Evolutionary conservation across 2,329 filamentous ascomycete species (phyloP).

Genomic region (Penicillium sp.): DNA sequence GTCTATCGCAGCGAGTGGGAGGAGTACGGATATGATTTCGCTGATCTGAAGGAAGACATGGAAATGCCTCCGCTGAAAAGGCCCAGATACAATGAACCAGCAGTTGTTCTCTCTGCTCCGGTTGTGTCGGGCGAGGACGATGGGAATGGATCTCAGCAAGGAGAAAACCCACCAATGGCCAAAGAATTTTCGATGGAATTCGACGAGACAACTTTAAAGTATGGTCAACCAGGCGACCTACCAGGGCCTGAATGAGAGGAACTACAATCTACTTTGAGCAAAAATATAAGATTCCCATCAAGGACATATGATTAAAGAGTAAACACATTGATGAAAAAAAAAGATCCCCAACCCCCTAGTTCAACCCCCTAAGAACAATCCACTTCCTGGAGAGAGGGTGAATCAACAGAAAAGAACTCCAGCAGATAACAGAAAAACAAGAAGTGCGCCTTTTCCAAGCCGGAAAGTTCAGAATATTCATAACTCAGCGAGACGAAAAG

Average conservation of each 20-base stretch:
- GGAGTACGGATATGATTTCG: slow-evolving; percentile 33
- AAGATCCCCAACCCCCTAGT: slow-evolving; percentile 8
- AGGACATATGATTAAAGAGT: slow-evolving; percentile 24
- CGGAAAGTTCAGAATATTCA: slow-evolving; percentile 27
- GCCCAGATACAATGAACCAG: slow-evolving; percentile 21
- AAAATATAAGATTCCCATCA: slow-evolving; percentile 14
- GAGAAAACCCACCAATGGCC: background rate
- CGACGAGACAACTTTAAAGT: background rate
- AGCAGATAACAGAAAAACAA: slow-evolving; percentile 18
- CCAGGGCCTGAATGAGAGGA: background rate
- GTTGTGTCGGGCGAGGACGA: background rate
- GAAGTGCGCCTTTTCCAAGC: slow-evolving; percentile 34
- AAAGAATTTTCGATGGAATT: background rate
- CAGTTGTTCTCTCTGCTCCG: background rate
- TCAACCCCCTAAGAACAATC: slow-evolving; percentile 14
- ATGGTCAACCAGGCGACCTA: background rate
- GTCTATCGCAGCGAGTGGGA: slow-evolving; percentile 55
- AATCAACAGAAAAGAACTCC: slow-evolving; percentile 26
- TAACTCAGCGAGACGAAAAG: slow-evolving; percentile 22
- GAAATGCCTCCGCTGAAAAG: slow-evolving; percentile 33
- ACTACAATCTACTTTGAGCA: background rate
- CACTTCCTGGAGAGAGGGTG: slow-evolving; percentile 14
- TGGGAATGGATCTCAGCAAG: background rate
- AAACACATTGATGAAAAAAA: slow-evolving; percentile 21
- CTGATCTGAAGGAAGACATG: slow-evolving; percentile 33